These are phyloP conservation scores for Euphrasia arctica DNA, from an alignment of 305 asterid species.

Conservation along the genomic window DNA sequence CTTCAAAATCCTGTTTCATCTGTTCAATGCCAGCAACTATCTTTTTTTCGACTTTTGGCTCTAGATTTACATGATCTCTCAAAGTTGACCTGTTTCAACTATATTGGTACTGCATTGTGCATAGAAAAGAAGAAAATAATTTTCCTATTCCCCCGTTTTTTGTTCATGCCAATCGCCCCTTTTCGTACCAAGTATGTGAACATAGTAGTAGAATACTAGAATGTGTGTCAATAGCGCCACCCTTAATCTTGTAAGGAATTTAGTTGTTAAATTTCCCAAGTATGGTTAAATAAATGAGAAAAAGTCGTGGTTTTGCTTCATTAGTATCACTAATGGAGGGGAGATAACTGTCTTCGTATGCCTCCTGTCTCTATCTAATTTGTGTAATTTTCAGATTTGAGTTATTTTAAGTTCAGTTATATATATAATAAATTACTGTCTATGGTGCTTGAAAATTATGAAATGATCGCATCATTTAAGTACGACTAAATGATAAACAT, in stretches of 20 bases:
- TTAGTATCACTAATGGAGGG: background rate
- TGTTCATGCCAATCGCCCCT: background rate
- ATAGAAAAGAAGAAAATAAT: background rate
- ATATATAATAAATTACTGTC: background rate
- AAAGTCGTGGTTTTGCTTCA: background rate
- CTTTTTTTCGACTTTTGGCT: background rate
- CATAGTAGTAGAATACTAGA: background rate
- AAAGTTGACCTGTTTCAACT: background rate
- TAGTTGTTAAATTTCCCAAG: background rate
- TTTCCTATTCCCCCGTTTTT: background rate
- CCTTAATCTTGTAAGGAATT: background rate
- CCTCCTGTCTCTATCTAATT: background rate
- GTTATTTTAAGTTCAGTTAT: background rate
- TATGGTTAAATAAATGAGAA: background rate
- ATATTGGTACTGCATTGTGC: background rate
- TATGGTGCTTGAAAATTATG: conserved; percentile 8
- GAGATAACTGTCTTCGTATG: background rate
- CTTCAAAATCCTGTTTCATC: background rate
- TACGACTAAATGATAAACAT: conserved; percentile 17
- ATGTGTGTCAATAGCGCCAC: no score
- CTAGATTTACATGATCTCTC: background rate
- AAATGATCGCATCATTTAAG: conserved; percentile 13
- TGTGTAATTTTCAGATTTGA: background rate
- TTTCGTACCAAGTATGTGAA: background rate
- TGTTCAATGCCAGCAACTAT: background rate